Percentiles rank a stretch among this genome's conserved stretches.
phyloP scores from a whole-genome alignment of 108 stramenopile species.

The Fistulifera pelliculosa region DNA sequence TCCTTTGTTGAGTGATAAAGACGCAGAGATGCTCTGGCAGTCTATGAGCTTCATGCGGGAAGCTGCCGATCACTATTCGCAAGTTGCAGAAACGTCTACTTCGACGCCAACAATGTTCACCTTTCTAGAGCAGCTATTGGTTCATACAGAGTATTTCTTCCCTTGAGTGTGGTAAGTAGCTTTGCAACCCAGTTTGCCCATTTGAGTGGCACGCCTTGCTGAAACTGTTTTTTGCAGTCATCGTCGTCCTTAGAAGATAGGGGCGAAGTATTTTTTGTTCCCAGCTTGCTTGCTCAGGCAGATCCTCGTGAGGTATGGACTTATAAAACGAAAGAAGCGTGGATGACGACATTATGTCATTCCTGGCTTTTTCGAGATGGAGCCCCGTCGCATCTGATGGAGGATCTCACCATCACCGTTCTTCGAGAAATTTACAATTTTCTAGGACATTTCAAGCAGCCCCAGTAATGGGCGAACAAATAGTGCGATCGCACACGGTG shows the following conservation, averaged over 20 bases:
- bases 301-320: constrained; percentile 59
- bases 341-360: constrained; percentile 38
- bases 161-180: constrained; percentile 22
- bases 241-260: too few relatives aligned
- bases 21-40: constrained; percentile 58
- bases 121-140: constrained; percentile 59
- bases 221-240: neutral
- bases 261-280: constrained; percentile 54
- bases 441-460: constrained; percentile 16
- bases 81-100: constrained; percentile 28
- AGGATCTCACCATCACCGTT: constrained; percentile 48
- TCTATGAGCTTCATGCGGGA: constrained; percentile 63
- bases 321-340: constrained; percentile 51
- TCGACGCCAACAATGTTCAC: constrained; percentile 42
- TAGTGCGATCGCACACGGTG: constrained; percentile 21
- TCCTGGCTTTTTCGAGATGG: constrained; percentile 65
- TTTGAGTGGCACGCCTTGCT: too few relatives aligned
- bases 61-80: constrained; percentile 48
- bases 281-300: constrained; percentile 46
- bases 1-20: constrained; percentile 33
- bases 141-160: constrained; percentile 59
- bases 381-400: constrained; percentile 54
- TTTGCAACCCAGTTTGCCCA: neutral
- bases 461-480: neutral
- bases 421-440: constrained; percentile 51